Conservation (phyloP, 164 flowering plant genomes). For the Stephania cephalantha region DNA sequence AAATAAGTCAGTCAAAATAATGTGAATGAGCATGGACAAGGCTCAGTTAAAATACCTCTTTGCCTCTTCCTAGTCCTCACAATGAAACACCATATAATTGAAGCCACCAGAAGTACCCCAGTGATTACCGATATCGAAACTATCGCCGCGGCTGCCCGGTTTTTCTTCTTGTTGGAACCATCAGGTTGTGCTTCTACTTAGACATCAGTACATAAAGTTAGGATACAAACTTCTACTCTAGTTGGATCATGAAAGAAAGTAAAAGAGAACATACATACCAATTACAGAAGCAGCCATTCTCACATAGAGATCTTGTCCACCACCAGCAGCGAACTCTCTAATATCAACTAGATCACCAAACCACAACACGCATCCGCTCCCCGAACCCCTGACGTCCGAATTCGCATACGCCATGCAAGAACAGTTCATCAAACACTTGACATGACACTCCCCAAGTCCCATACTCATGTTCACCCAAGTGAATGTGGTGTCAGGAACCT, state of each 20-base stretch:
- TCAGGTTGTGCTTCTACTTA: too few relatives aligned
- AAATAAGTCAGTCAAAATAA: too few relatives aligned
- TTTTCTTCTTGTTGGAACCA: not conserved
- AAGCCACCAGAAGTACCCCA: not conserved
- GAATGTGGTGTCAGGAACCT: not conserved
- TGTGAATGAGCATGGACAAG: too few relatives aligned
- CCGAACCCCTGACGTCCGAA: conserved; percentile 11
- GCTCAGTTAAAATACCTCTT: too few relatives aligned
- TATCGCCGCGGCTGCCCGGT: not conserved
- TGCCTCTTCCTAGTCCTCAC: not conserved
- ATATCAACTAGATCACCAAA: conserved; percentile 25
- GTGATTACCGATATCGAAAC: not conserved
- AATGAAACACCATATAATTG: not conserved
- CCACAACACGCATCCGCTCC: conserved; percentile 32
- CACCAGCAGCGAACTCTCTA: not conserved
- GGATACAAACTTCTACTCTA: too few relatives aligned
- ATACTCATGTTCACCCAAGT: not conserved
- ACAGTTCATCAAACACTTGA: conserved; percentile 1
- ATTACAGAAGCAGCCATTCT: conserved; percentile 24
- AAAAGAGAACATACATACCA: conserved; percentile 13
- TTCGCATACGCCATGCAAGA: conserved; percentile 30
- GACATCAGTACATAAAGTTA: too few relatives aligned
- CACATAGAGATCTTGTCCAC: conserved; percentile 27
- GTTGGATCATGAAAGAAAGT: too few relatives aligned
- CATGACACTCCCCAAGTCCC: not conserved